These are phyloP conservation scores for Vitis vinifera DNA, from an alignment of 164 flowering plant species.

Conservation along the genomic window ASM3070453v1 NC_081812.1:14458501-14459000, in stretches of 20 bases:
- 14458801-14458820: conserved; percentile 26
- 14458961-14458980: conserved; percentile 15
- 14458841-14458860: conserved; percentile 30
- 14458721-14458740: too few relatives aligned
- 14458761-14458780: too few relatives aligned
- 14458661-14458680: too few relatives aligned
- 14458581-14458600: conserved; percentile 54
- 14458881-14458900: too few relatives aligned
- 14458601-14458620: conserved; percentile 35
- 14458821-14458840: conserved; percentile 30
- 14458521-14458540: too few relatives aligned
- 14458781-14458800: conserved; percentile 44
- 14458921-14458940: too few relatives aligned
- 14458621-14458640: conserved; percentile 22
- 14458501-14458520: too few relatives aligned
- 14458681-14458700: too few relatives aligned
- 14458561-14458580: conserved; percentile 58
- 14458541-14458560: conserved; percentile 1
- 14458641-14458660: conserved; percentile 50
- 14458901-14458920: too few relatives aligned
- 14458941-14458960: conserved; percentile 11
- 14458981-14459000: conserved; percentile 29
- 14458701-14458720: too few relatives aligned
- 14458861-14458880: conserved; percentile 1
- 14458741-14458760: too few relatives aligned